A percentile compares a stretch with the other conserved stretches of the same genome.
phyloP scores from a whole-genome alignment of 2,329 filamentous ascomycete species.

The Teratosphaeriaceae sp. region DNA sequence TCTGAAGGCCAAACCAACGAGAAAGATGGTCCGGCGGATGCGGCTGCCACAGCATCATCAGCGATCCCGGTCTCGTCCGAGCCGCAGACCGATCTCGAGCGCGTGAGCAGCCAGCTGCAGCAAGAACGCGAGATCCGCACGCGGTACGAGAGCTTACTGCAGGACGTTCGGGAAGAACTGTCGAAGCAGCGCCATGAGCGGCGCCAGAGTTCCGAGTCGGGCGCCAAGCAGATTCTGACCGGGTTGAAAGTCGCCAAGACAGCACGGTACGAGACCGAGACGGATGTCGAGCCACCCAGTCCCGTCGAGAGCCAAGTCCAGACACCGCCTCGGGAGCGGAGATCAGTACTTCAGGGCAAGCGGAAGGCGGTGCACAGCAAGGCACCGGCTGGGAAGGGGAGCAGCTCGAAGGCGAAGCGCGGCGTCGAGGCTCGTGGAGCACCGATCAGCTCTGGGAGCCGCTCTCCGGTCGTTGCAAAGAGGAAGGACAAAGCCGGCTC shows the following conservation, averaged over 20 bases:
- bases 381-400: no score
- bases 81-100: conserved; percentile 2
- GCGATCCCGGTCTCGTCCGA: no score
- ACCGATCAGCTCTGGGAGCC: no score
- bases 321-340: background rate
- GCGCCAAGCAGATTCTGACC: background rate
- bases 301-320: background rate
- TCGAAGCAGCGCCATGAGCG: background rate
- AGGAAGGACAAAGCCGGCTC: no score
- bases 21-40: no score
- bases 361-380: no score
- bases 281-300: conserved; percentile 13
- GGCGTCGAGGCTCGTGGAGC: no score
- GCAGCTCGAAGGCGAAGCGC: no score
- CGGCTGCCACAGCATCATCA: no score
- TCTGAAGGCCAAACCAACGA: background rate
- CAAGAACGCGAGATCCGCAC: conserved; percentile 1
- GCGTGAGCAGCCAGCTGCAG: conserved; percentile 1
- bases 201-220: background rate
- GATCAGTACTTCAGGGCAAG: background rate
- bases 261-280: conserved; percentile 12
- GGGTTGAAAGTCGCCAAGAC: conserved; percentile 5
- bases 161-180: conserved; percentile 3
- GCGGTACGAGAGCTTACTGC: conserved; percentile 3
- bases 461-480: no score